A percentile compares a stretch with the other conserved stretches of the same genome.
phyloP scores from a whole-genome alignment of 345 rosid genomes.

The Salix caprea region DNA sequence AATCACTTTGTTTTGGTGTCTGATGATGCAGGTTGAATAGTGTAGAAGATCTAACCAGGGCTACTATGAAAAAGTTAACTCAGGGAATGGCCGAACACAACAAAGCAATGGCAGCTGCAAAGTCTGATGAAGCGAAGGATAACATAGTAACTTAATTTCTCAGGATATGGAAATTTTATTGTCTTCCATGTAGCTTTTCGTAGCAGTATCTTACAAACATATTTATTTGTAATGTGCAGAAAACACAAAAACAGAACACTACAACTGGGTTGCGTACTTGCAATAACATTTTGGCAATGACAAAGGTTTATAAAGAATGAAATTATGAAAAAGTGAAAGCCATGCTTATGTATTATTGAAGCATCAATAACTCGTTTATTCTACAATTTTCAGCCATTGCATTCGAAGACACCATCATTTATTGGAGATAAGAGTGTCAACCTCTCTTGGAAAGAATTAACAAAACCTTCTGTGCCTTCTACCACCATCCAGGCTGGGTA shows the following conservation, averaged over 20 bases:
- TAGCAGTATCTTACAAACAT: conserved; percentile 2
- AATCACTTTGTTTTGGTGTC: background rate
- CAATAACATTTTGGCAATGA: conserved; percentile 91
- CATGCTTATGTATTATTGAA: background rate
- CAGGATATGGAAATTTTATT: background rate
- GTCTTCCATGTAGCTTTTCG: background rate
- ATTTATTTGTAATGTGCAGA: conserved; percentile 39
- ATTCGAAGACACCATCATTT: conserved; percentile 78
- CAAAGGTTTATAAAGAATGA: conserved; percentile 57
- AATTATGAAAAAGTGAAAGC: background rate
- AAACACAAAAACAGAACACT: conserved; percentile 79
- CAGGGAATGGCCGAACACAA: conserved; percentile 89
- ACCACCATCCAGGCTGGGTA: conserved; percentile 60
- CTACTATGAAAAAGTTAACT: conserved; percentile 85
- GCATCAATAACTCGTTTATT: conserved; percentile 9
- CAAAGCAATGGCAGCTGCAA: conserved; percentile 96
- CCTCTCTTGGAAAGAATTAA: conserved; percentile 91
- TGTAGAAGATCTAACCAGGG: conserved; percentile 88
- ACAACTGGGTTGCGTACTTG: conserved; percentile 89
- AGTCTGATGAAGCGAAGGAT: conserved; percentile 86
- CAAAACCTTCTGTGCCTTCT: conserved; percentile 49
- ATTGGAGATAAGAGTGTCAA: conserved; percentile 84
- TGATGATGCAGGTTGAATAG: conserved; percentile 55
- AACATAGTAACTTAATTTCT: conserved; percentile 52
- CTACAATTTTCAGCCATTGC: conserved; percentile 60